These are phyloP conservation scores for Colletotrichum brevisporum DNA, from an alignment of 2,329 filamentous ascomycete species.

Conservation along the genomic window DNA sequence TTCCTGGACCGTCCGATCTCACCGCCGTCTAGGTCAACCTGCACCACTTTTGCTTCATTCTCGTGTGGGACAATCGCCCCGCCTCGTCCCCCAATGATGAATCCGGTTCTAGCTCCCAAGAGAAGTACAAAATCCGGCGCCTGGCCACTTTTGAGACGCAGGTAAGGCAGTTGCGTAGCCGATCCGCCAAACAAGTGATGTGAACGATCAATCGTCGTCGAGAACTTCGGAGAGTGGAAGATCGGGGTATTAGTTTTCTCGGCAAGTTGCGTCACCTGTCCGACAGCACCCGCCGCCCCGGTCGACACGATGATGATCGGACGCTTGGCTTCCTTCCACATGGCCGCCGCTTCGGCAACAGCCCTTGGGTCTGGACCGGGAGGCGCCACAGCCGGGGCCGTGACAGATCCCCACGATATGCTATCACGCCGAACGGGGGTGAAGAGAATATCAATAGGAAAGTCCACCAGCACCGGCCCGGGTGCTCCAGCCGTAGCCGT, in stretches of 20 bases:
- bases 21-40: conserved; percentile 21
- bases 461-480: conserved; percentile 27
- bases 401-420: conserved; percentile 18
- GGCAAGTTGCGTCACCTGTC: conserved; percentile 6
- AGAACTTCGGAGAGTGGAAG: conserved; percentile 27
- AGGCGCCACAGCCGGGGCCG: conserved; percentile 1
- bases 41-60: conserved; percentile 14
- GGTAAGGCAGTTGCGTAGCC: conserved; percentile 12
- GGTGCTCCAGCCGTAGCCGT: conserved; percentile 24
- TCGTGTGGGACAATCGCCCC: conserved; percentile 23
- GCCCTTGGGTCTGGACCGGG: not conserved
- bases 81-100: conserved; percentile 20
- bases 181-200: conserved; percentile 16
- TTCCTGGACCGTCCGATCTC: conserved; percentile 28
- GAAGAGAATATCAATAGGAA: conserved; percentile 25
- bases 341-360: not conserved
- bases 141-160: conserved; percentile 9
- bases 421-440: not conserved
- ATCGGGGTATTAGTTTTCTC: conserved; percentile 20
- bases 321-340: conserved; percentile 10
- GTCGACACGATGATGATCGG: conserved; percentile 24
- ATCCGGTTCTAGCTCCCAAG: conserved; percentile 22
- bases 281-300: conserved; percentile 7
- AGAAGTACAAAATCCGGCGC: conserved; percentile 26
- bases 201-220: conserved; percentile 3